Evolutionary conservation across 2,329 filamentous ascomycete species (phyloP).

Genomic region (Rutstroemia sp.): DNA sequence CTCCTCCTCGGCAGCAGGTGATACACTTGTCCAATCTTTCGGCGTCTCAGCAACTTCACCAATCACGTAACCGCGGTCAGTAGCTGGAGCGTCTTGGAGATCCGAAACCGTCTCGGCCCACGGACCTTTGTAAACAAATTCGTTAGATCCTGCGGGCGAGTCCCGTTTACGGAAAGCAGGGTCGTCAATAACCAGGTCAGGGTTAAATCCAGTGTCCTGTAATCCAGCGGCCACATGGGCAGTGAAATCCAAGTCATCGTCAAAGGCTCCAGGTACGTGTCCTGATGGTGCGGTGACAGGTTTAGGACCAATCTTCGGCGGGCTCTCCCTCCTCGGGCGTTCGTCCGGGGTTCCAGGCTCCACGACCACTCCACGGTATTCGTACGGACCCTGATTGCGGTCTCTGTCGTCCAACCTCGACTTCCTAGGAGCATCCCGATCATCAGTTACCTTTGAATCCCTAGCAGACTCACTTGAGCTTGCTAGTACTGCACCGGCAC

Average conservation of each 20-base stretch:
- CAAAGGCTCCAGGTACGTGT: conserved; percentile 59
- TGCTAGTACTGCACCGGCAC: conserved; percentile 26
- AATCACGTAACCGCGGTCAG: conserved; percentile 37
- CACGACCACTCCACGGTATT: conserved; percentile 25
- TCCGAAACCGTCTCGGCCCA: conserved; percentile 43
- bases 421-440: neutral
- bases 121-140: conserved; percentile 40
- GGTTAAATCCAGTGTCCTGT: conserved; percentile 62
- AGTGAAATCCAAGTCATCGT: conserved; percentile 61
- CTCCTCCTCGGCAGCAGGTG: conserved; percentile 29
- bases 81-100: conserved; percentile 24
- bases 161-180: conserved; percentile 54
- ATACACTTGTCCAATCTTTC: conserved; percentile 29
- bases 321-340: conserved; percentile 24
- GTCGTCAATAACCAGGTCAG: conserved; percentile 62
- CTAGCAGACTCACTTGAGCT: conserved; percentile 20
- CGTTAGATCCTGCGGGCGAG: conserved; percentile 53
- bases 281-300: conserved; percentile 33
- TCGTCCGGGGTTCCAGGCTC: conserved; percentile 17
- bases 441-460: neutral
- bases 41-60: conserved; percentile 40
- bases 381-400: conserved; percentile 16
- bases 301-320: conserved; percentile 51
- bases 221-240: conserved; percentile 63
- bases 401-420: conserved; percentile 9